Evolutionary conservation across 2,329 filamentous ascomycete genomes (phyloP).

Genomic region (Botryotinia globosa): DNA sequence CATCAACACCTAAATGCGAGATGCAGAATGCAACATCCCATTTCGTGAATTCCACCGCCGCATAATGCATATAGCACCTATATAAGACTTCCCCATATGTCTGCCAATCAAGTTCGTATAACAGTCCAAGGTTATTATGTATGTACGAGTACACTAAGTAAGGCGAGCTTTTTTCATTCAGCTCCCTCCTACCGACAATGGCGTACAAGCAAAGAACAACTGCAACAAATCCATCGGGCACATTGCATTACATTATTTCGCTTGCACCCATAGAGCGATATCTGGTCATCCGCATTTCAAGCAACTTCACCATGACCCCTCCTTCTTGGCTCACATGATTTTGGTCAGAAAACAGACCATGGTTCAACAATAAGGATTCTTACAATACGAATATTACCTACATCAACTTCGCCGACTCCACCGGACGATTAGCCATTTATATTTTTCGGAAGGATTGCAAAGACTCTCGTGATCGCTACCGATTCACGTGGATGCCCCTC

Average conservation of each 20-base stretch:
- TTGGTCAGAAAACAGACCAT: neutral
- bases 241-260: neutral
- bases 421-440: neutral
- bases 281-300: neutral
- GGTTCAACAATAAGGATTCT: neutral
- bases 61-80: neutral
- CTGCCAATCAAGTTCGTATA: neutral
- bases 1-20: neutral
- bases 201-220: neutral
- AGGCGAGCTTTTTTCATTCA: neutral
- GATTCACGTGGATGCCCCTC: neutral
- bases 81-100: neutral
- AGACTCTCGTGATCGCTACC: neutral
- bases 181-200: conserved; percentile 1
- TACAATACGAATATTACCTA: neutral
- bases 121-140: neutral
- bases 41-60: neutral
- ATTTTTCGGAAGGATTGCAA: neutral
- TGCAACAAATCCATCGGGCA: neutral
- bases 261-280: neutral
- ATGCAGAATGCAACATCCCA: conserved; percentile 6
- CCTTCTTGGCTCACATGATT: neutral
- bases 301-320: neutral
- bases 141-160: neutral
- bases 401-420: neutral